phyloP scores from a whole-genome alignment of 2,329 filamentous ascomycete genomes.

The Myriosclerotinia scirpicola region DNA sequence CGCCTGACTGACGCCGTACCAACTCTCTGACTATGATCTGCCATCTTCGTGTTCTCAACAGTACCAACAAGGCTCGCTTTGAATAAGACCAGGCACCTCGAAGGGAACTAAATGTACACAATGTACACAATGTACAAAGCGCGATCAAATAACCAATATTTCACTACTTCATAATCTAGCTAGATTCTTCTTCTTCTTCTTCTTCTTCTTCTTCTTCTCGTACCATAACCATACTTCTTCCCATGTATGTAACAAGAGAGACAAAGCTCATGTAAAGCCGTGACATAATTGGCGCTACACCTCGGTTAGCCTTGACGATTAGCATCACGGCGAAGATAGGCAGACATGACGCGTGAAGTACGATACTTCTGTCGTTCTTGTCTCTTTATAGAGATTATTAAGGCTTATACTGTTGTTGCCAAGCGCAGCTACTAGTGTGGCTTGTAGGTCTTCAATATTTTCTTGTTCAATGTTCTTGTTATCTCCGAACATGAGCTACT shows the following conservation, averaged over 20 bases:
- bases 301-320: not conserved
- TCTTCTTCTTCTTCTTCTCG: not conserved
- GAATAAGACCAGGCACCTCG: fast-evolving
- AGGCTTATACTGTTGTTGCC: too few relatives aligned
- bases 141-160: not conserved
- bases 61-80: not conserved
- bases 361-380: not conserved
- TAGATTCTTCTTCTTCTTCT: too few relatives aligned
- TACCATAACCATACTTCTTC: not conserved
- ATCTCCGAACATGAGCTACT: too few relatives aligned
- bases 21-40: not conserved
- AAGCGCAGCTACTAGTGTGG: too few relatives aligned
- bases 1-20: too few relatives aligned
- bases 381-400: not conserved
- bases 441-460: too few relatives aligned
- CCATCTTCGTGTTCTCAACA: not conserved
- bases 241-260: not conserved
- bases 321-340: not conserved
- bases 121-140: not conserved
- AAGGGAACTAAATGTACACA: not conserved
- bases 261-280: not conserved
- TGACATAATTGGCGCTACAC: not conserved
- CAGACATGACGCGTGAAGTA: too few relatives aligned
- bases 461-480: too few relatives aligned
- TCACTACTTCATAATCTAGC: not conserved